Conservation (phyloP, 345 rosid species). For the Populus euphratica region DNA sequence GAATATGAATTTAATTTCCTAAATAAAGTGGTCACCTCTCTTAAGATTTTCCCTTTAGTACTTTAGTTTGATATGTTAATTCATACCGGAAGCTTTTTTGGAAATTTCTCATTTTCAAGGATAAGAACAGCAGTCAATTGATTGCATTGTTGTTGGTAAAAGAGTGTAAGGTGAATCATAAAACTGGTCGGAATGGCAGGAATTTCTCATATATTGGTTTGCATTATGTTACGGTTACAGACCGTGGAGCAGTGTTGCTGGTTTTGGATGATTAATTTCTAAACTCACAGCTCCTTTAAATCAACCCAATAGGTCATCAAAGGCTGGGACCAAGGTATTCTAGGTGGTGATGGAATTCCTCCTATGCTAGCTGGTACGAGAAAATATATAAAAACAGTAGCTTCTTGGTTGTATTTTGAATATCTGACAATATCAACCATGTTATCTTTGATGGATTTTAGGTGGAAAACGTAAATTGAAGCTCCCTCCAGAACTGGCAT, state of each 20-base stretch:
- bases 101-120: not conserved
- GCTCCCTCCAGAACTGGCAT: conserved; percentile 79
- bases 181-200: not conserved
- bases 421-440: too few species aligned
- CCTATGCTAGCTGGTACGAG: conserved; percentile 80
- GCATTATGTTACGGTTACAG: not conserved
- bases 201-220: not conserved
- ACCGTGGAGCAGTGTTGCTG: too few species aligned
- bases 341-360: conserved; percentile 83
- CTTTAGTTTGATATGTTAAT: not conserved
- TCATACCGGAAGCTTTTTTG: not conserved
- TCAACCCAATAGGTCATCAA: conserved; percentile 55
- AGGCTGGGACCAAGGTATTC: conserved; percentile 90
- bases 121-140: not conserved
- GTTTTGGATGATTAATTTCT: not conserved
- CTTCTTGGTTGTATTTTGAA: not conserved
- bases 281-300: not conserved
- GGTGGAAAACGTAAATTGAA: conserved; percentile 70
- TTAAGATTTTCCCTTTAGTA: not conserved
- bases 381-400: not conserved
- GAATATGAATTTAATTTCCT: too few species aligned
- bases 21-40: not conserved
- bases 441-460: conserved; percentile 11
- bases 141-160: too few species aligned
- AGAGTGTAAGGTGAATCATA: not conserved